These are phyloP conservation scores for Teratosphaeria zuluensis DNA, from an alignment of 2,329 filamentous ascomycete genomes.

Conservation along the genomic window DNA sequence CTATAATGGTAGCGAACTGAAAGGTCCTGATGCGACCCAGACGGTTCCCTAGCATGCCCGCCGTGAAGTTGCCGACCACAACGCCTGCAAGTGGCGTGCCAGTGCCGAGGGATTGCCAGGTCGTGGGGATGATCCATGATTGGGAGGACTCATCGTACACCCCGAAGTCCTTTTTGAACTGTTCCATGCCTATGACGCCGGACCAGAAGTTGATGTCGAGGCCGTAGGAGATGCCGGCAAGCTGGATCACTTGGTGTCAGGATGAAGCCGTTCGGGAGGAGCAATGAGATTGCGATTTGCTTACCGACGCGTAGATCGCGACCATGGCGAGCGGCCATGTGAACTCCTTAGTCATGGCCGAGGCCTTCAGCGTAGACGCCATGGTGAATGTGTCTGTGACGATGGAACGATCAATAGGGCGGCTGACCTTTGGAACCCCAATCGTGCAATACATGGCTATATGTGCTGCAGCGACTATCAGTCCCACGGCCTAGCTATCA, in stretches of 20 bases:
- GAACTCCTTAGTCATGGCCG: background rate
- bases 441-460: too few relatives aligned
- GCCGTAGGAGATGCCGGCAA: constrained; percentile 1
- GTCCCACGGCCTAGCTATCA: too few relatives aligned
- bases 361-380: too few relatives aligned
- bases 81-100: background rate
- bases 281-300: background rate
- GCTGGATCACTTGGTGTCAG: too few relatives aligned
- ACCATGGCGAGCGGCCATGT: background rate
- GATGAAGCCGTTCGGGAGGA: too few relatives aligned
- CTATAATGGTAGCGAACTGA: background rate
- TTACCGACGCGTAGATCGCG: background rate
- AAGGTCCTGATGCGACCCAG: constrained; percentile 1
- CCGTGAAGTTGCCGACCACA: background rate
- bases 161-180: background rate
- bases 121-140: background rate
- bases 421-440: too few relatives aligned
- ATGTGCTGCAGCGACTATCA: too few relatives aligned
- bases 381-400: too few relatives aligned
- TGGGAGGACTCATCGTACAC: background rate
- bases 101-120: background rate
- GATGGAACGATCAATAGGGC: too few relatives aligned
- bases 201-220: background rate
- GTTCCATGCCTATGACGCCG: background rate
- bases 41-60: background rate